Evolutionary conservation across 805 yeast genomes (phyloP).

Genomic region (Candida arabinofermentans): DNA sequence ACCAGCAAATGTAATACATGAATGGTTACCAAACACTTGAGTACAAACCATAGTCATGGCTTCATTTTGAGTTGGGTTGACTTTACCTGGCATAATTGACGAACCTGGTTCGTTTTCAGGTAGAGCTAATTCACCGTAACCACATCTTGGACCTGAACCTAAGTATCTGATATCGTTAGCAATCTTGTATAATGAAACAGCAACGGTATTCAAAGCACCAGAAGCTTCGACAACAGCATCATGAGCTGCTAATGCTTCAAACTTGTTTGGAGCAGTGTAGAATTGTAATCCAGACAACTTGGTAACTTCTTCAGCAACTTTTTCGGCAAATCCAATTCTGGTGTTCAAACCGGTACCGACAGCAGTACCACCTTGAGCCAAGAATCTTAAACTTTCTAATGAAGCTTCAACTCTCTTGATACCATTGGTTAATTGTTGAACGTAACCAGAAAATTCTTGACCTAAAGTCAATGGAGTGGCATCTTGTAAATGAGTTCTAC

Average conservation of each 20-base stretch:
- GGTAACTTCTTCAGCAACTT: conserved; percentile 82
- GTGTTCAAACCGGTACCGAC: conserved; percentile 99
- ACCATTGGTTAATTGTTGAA: conserved; percentile 88
- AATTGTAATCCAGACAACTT: conserved; percentile 85
- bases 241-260: conserved; percentile 98
- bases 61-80: conserved; percentile 98
- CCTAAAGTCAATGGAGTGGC: conserved; percentile 98
- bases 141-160: conserved; percentile 99
- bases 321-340: conserved; percentile 80
- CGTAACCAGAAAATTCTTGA: conserved; percentile 97
- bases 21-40: conserved; percentile 96
- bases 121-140: conserved; percentile 90
- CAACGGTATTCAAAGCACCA: conserved; percentile 94
- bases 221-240: conserved; percentile 98
- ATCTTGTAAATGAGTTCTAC: conserved; percentile 98
- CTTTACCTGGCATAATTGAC: conserved; percentile 99
- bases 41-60: conserved; percentile 97
- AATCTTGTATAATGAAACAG: conserved; percentile 89
- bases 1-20: conserved; percentile 94
- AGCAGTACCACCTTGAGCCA: conserved; percentile 99
- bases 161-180: conserved; percentile 97
- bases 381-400: conserved; percentile 69
- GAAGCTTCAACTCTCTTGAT: conserved; percentile 77
- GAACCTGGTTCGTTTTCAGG: conserved; percentile 99
- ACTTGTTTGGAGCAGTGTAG: conserved; percentile 96